phyloP scores from a whole-genome alignment of 2,329 filamentous ascomycete genomes.

The Penicillium psychrosexuale region DNA sequence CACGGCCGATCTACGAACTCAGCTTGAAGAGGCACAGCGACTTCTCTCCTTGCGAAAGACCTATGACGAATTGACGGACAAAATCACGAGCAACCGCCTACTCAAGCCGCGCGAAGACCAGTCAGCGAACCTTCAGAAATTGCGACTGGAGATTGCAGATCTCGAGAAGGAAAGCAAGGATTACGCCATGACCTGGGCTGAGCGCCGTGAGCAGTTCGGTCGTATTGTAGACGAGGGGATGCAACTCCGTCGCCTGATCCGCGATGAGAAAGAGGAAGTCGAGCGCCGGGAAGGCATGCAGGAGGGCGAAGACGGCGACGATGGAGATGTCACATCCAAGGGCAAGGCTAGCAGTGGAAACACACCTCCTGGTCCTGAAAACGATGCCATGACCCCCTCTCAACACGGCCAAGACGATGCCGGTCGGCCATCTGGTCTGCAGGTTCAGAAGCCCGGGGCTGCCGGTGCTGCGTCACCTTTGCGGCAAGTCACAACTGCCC shows the following conservation, averaged over 20 bases:
- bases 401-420: slow-evolving; percentile 36
- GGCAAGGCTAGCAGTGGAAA: slow-evolving; percentile 49
- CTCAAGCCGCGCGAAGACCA: slow-evolving; percentile 84
- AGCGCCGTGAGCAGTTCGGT: slow-evolving; percentile 81
- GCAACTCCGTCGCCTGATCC: slow-evolving; percentile 77
- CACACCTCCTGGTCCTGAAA: slow-evolving; percentile 51
- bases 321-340: slow-evolving; percentile 50
- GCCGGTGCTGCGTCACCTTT: slow-evolving; percentile 38
- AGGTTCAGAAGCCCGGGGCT: slow-evolving; percentile 33
- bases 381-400: slow-evolving; percentile 43
- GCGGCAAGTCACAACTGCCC: slow-evolving; percentile 34
- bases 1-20: slow-evolving; percentile 67
- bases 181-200: slow-evolving; percentile 78
- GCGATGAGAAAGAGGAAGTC: slow-evolving; percentile 93
- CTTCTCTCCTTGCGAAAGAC: slow-evolving; percentile 74
- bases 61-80: slow-evolving; percentile 84
- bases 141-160: slow-evolving; percentile 84
- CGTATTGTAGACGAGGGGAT: slow-evolving; percentile 89
- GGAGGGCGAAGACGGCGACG: slow-evolving; percentile 58
- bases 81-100: slow-evolving; percentile 76
- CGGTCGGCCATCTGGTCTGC: slow-evolving; percentile 24
- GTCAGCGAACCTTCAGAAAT: slow-evolving; percentile 69
- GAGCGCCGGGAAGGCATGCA: slow-evolving; percentile 80
- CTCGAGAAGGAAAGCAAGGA: slow-evolving; percentile 78
- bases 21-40: slow-evolving; percentile 72